Evolutionary conservation across 192 early-diverging fungal genomes (phyloP), one percentile per base, ranked within the genome.

Genomic region (Gamsiella multidivaricata): DNA sequence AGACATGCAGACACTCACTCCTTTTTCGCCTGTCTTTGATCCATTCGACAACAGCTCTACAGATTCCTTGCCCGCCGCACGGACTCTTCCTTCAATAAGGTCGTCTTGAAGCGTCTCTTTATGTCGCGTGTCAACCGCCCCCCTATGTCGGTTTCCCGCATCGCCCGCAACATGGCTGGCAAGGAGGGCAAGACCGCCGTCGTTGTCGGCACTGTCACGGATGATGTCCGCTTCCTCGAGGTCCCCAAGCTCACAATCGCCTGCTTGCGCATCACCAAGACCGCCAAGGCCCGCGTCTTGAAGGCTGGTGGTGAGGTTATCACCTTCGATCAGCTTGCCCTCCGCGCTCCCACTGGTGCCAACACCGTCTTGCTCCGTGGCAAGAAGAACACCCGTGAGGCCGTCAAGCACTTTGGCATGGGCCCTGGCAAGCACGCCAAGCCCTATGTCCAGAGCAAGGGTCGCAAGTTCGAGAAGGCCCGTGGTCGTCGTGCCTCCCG

Each of bases 41-140:
- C 3, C 39, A 6, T 9, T 55, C 23, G 20, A 9, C 42, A 51
- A 39, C 80, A 89, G 96, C 90, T 99, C 69, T 99, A 98, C 90
- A 92, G 95, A 85, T 98, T 97, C 93, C 90, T 99, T 64, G 96
- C 97, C 61, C 95, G 98, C 88, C 94, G 98, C 85, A 99, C 98
- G 80, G 88, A 97, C 87, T 89, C 95, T 84, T 87, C 88, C 85
- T 99, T 99, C 89, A 99, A 99, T 94, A 95, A 96, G 92, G 94
- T 95, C 68, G 91, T 99, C 68, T 89, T 98, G 81, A 96, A 95
- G 91, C 92, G 98, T 69, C 93, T 99, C 76, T 96, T 94, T 84
- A 97, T 98, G 97, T 98, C 96, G 80, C 92, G 94, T 64, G 85
- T 96, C 84, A 97, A 99, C 93, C 91, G 93, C 65, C 96, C 97